phyloP scores from a whole-genome alignment of 108 stramenopile species.

The Seminavis robusta region DNA sequence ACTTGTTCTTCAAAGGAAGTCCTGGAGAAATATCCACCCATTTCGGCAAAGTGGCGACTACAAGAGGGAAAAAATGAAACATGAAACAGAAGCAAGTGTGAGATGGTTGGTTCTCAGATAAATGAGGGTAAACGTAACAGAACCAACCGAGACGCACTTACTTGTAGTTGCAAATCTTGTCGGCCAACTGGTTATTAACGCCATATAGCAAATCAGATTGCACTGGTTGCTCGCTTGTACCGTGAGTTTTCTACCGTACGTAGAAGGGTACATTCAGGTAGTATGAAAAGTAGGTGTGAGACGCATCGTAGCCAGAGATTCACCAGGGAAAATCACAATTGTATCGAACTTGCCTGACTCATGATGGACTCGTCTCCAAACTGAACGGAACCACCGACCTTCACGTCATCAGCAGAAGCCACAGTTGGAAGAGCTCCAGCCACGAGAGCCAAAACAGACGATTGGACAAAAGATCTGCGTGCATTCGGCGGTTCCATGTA shows the following conservation, averaged over 20 bases:
- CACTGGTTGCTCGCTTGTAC: conserved; percentile 56
- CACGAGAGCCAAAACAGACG: too few relatives aligned
- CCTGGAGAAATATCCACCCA: conserved; percentile 71
- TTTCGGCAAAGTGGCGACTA: conserved; percentile 84
- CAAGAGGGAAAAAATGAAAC: too few relatives aligned
- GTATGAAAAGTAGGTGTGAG: not conserved
- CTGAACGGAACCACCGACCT: too few relatives aligned
- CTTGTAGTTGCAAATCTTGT: conserved; percentile 83
- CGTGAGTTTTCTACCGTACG: conserved; percentile 51
- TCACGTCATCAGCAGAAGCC: too few relatives aligned
- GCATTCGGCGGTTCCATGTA: too few relatives aligned
- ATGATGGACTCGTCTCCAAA: conserved; percentile 56
- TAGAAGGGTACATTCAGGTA: not conserved
- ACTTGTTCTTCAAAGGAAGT: conserved; percentile 54
- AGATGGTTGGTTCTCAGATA: not conserved
- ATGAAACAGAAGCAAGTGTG: conserved; percentile 2
- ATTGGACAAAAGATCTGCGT: too few relatives aligned
- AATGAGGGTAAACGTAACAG: not conserved
- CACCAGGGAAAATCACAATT: too few relatives aligned
- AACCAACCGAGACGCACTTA: not conserved
- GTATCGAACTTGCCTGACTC: conserved; percentile 22
- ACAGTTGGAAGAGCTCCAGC: too few relatives aligned
- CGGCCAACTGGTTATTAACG: conserved; percentile 50
- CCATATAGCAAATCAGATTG: conserved; percentile 62
- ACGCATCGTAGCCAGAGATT: conserved; percentile 5